phyloP scores from a whole-genome alignment of 208 protist species.

The Trypanosoma avium region DNA sequence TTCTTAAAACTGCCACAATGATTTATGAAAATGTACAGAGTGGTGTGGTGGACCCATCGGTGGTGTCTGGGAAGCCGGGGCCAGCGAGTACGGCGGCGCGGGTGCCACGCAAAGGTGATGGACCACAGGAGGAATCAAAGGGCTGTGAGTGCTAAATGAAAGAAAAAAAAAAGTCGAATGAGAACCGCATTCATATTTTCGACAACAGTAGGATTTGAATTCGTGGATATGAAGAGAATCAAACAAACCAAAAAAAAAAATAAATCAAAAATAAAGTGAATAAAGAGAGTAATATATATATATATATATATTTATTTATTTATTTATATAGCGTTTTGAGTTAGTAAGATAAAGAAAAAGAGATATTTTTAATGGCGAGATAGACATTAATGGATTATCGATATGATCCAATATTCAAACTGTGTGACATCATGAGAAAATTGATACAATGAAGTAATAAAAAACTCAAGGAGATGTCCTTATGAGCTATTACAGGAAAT shows the following conservation, averaged over 20 bases:
- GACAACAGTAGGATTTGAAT: no score
- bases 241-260: slow-evolving; percentile 13
- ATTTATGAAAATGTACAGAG: slow-evolving; percentile 97
- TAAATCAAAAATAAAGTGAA: not conserved
- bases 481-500: no score
- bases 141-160: slow-evolving; percentile 21
- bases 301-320: slow-evolving; percentile 19
- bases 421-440: no score
- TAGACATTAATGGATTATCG: no score
- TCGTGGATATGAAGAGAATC: not conserved
- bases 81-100: not conserved
- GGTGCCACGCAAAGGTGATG: slow-evolving; percentile 7
- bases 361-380: no score
- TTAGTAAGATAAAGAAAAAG: no score
- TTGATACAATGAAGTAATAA: no score
- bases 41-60: slow-evolving; percentile 85
- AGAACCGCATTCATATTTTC: no score
- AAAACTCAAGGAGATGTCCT: no score
- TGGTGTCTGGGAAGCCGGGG: slow-evolving; percentile 60
- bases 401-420: no score
- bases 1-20: slow-evolving; percentile 92
- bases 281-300: not conserved
- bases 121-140: not conserved
- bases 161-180: no score
- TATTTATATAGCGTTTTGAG: not conserved